Base-by-base conservation (phyloP, 2,329 filamentous ascomycete genomes). In the Talaromyces sp. region DNA sequence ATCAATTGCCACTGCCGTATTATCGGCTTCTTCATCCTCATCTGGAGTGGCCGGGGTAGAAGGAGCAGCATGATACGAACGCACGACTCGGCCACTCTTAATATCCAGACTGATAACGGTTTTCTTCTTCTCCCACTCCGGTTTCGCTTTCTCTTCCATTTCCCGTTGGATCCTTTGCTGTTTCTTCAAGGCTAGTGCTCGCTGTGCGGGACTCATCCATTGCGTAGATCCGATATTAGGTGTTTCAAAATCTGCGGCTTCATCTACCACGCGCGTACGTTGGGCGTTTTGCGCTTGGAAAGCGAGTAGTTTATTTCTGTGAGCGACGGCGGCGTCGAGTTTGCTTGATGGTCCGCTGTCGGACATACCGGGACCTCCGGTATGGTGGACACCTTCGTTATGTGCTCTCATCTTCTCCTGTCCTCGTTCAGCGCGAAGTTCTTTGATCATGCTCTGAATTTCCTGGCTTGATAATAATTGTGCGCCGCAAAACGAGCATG, bases 261-360 rank as follows among this genome's bases (percentile, higher is more conserved):
- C 91, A 66, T 97, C 92, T 37, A 91, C 84, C 15, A 97, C 88
- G 15, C 86, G 89, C 1, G 92, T 97, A 43, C 92, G 81, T 60
- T 84, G 83, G 0, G 91, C 90, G 64, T 96, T 96, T 66, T 96
- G 87, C 1, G 89, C 86, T 70, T 97, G 92, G 70, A 91, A 96
- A 1, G 80, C 81, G 10, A 96, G 81, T 1, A 97, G 80, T 66
- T 83, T 89, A 70, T 96, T 91, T 15, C 91, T 81, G 66, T 96
- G 91, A 63, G 87, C 85, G 57, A 86, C 84, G 1, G 91, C 91
- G 62, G 84, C 86, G 21, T 81, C 80, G 43, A 89, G 81, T 9
- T 85, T 88, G 43, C 84, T 82, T 22, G 55, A 46, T 25, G 46
- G 28, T 78, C 70, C 63, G 60, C 67, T 62, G 53, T 66, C 66